A percentile compares a stretch with the other conserved stretches of the same genome.
These are phyloP conservation scores for Cladophialophora immunda DNA, from an alignment of 2,329 filamentous ascomycete species.

Conservation along the genomic window DNA sequence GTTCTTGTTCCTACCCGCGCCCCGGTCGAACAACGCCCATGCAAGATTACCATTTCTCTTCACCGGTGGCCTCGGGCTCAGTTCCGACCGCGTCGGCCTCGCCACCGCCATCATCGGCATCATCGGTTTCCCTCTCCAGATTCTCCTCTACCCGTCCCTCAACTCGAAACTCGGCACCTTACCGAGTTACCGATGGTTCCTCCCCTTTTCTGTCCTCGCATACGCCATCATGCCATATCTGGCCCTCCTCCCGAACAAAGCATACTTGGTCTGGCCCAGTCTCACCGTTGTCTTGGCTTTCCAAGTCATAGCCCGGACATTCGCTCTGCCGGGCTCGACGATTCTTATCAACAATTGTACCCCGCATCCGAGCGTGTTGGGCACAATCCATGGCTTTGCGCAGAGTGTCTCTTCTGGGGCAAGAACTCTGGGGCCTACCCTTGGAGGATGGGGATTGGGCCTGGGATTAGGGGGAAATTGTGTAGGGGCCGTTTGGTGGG, in stretches of 20 bases:
- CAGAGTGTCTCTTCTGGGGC: slow-evolving; percentile 64
- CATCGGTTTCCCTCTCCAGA: slow-evolving; percentile 77
- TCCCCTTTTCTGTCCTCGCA: slow-evolving; percentile 74
- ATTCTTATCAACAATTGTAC: slow-evolving; percentile 70
- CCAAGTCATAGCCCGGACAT: slow-evolving; percentile 77
- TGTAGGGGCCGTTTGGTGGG: slow-evolving; percentile 67
- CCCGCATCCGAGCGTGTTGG: slow-evolving; percentile 64
- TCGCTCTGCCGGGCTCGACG: slow-evolving; percentile 66
- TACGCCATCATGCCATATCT: slow-evolving; percentile 77
- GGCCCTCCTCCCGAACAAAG: slow-evolving; percentile 69
- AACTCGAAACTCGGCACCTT: slow-evolving; percentile 74
- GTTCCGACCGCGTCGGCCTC: slow-evolving; percentile 74
- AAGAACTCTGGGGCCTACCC: slow-evolving; percentile 64
- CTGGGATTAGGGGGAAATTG: slow-evolving; percentile 62
- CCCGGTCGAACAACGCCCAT: slow-evolving; percentile 57
- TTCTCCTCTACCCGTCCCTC: slow-evolving; percentile 74
- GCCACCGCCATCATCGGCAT: slow-evolving; percentile 79
- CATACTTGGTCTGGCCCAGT: slow-evolving; percentile 67
- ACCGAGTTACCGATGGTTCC: slow-evolving; percentile 71
- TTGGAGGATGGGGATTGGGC: slow-evolving; percentile 64
- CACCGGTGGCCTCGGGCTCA: slow-evolving; percentile 77
- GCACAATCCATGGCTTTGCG: slow-evolving; percentile 67
- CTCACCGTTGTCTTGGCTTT: slow-evolving; percentile 71
- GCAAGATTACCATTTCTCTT: slow-evolving; percentile 59
- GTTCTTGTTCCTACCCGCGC: slow-evolving; percentile 79